Base-by-base conservation (phyloP, 2,329 filamentous ascomycete genomes). In the Pseudogymnoascus sp. region DNA sequence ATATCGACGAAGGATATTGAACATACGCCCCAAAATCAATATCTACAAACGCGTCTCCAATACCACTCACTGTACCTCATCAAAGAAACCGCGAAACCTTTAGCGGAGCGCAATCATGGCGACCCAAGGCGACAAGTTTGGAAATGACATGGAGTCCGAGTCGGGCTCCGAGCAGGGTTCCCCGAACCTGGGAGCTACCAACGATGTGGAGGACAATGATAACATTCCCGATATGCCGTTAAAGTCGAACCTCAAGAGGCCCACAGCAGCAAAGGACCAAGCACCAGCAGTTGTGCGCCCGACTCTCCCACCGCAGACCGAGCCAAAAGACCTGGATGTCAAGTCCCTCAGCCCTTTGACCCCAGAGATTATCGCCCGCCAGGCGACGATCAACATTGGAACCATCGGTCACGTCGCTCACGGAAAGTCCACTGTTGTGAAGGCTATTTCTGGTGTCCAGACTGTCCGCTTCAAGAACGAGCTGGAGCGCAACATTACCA, bases 381-480 rank as follows among this genome's bases (percentile, higher is more conserved):
- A 99, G 83, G 94, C 94, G 62, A 99, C 94, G 62, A 97, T 97
- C 82, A 97, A 97, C 79, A 97, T 97, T 71, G 94, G 93, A 68
- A 97, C 94, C 65, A 97, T 99, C 77, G 93, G 93, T 62, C 94
- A 97, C 77, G 93, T 97, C 82, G 94, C 94, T 74, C 93, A 97
- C 89, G 93, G 93, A 75, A 97, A 97, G 78, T 96, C 91, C 65
- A 99, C 94, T 21, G 94, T 99, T 59, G 94, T 99, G 71, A 99
- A 99, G 84, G 94, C 94, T 71, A 97, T 99, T 72, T 97, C 94
- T 1, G 94, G 94, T 66, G 94, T 99, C 67, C 94, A 99, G 84
- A 99, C 94, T 15, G 94, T 99, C 74, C 87, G 94, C 70, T 99
- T 99, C 84, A 99, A 99, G 89, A 99, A 97, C 81, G 94, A 99